A percentile compares a stretch with the other conserved stretches of the same genome.
These are phyloP conservation scores for Kwoniella pini DNA, from an alignment of 768 basidiomycete species.

Conservation along the genomic window DNA sequence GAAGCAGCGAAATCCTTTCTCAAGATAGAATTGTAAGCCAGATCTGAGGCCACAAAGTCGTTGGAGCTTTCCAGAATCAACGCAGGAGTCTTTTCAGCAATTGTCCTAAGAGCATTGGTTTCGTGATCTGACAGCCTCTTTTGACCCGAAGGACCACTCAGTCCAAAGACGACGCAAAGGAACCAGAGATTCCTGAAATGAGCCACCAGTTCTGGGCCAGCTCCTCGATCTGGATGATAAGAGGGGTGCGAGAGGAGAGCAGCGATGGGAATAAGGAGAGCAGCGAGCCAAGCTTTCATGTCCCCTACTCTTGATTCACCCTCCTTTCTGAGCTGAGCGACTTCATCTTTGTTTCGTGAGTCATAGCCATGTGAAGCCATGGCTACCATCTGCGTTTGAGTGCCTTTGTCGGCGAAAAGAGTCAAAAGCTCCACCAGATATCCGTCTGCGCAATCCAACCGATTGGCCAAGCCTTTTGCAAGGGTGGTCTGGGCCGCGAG, in stretches of 20 bases:
- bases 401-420: constrained; percentile 85
- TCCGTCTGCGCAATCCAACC: constrained; percentile 73
- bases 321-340: constrained; percentile 23
- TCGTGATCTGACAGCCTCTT: constrained; percentile 70
- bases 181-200: constrained; percentile 95
- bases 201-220: constrained; percentile 65
- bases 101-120: constrained; percentile 70
- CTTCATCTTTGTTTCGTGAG: constrained; percentile 63
- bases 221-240: constrained; percentile 64
- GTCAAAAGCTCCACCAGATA: constrained; percentile 83
- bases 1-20: constrained; percentile 66
- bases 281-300: constrained; percentile 80
- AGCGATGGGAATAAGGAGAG: constrained; percentile 86
- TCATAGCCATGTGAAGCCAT: constrained; percentile 54
- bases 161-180: constrained; percentile 80
- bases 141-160: constrained; percentile 59
- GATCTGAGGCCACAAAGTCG: constrained; percentile 79
- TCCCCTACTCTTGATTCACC: constrained; percentile 50
- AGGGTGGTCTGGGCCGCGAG: constrained; percentile 87
- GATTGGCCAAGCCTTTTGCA: constrained; percentile 71
- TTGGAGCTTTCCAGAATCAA: constrained; percentile 78
- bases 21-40: constrained; percentile 90
- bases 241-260: constrained; percentile 73
- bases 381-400: constrained; percentile 80
- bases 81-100: constrained; percentile 81